phyloP scores from a whole-genome alignment of 2,329 filamentous ascomycete genomes.

The Fusarium nelsonii region DNA sequence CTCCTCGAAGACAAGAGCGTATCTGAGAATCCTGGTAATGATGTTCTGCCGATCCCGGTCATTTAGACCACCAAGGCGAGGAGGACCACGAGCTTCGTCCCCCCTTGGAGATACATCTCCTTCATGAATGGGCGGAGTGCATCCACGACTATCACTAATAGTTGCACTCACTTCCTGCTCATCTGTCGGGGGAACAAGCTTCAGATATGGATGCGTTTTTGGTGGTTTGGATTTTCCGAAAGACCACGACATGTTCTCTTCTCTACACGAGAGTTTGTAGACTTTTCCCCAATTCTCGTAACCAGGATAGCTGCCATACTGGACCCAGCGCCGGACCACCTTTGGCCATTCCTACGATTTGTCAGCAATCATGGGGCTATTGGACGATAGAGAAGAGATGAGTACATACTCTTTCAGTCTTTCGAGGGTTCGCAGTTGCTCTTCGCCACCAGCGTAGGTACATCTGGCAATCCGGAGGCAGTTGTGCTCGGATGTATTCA shows the following conservation, averaged over 20 bases:
- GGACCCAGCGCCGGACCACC: not conserved
- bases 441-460: not conserved
- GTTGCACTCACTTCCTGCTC: not conserved
- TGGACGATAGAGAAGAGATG: fast-evolving
- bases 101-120: not conserved
- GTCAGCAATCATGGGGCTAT: not conserved
- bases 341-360: constrained; percentile 24
- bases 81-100: no score
- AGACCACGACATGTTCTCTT: constrained; percentile 39
- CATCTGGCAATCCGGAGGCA: not conserved
- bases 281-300: constrained; percentile 12
- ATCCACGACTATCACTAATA: not conserved
- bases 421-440: not conserved
- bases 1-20: constrained; percentile 52
- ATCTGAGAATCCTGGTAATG: constrained; percentile 51
- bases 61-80: no score
- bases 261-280: constrained; percentile 32
- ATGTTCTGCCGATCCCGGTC: no score
- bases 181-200: constrained; percentile 5
- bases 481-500: fast-evolving
- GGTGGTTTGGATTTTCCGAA: not conserved
- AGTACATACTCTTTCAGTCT: constrained; percentile 21
- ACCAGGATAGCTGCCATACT: fast-evolving
- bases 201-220: constrained; percentile 32
- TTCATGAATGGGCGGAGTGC: not conserved